Base-by-base conservation (phyloP, 2,329 filamentous ascomycete species). In the Aspergillus sp. region DNA sequence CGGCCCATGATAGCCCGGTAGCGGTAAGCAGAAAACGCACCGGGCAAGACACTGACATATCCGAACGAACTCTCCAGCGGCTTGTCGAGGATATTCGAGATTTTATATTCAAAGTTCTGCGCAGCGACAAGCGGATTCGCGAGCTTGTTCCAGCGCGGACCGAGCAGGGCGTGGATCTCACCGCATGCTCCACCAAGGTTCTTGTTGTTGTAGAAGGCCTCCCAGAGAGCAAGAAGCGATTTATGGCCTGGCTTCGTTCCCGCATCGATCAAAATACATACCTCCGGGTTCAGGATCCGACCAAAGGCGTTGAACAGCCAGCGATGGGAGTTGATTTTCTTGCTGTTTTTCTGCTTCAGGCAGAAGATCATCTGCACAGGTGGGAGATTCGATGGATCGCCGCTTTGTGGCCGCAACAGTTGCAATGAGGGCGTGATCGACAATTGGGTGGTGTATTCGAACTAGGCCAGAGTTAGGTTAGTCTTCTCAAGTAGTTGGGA, bases 71-170 rank as follows among this genome's bases (percentile, higher is more conserved):
- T 93, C 78, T 99, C 95, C 39, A 99, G 83, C 2, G 95, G 95
- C 80, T 99, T 99, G 75, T 99, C 95, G 61, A 99, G 86, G 77
- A 99, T 98, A 77, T 99, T 99, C 79, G 89, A 95, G 78, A 99
- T 99, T 83, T 99, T 99, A 84, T 99, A 99, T 83, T 99, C 95
- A 75, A 98, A 99, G 76, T 99, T 99, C 78, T 99, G 95, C 13
- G 91, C 89, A 12, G 95, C 95, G 57, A 99, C 92, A 19, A 99
- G 85, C 15, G 95, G 95, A 75, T 99, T 99, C 70, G 97, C 74
- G 65, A 99, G 83, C 77, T 97, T 97, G 75, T 86, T 89, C 78
- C 93, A 95, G 51, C 91, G 90, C 71, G 89, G 88, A 64, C 95
- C 93, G 73, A 98, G 82, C 90, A 98, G 96, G 58, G 95, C 95